Base-by-base conservation (phyloP, 352 stramenopile species). In the Globisporangium yorkense region DNA sequence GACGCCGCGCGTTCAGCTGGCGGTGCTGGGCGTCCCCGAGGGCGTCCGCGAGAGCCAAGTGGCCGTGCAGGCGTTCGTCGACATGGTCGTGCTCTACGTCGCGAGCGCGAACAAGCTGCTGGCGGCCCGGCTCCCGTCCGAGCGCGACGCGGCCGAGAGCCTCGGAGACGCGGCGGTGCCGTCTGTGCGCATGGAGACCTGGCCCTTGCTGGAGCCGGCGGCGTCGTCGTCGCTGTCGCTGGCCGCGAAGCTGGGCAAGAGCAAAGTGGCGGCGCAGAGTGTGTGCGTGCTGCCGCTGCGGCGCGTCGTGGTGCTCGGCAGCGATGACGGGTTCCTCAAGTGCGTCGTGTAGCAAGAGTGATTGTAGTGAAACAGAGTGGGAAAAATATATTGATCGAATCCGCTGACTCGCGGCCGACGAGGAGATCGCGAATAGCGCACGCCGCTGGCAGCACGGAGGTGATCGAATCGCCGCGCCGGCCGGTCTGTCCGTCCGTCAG, bases 261-360 rank as follows among this genome's bases (percentile, higher is more conserved):
- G 75, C 54, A 84, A 82, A 41, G 41, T 74, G 7, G 53, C 68
- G 0, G 57, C 58, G 2, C 70, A 84, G 33, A 73, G 66, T 21
- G 24, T 89, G 5, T 71, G 67, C 0, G 60, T 88, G 49, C 55
- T 92, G 18, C 77, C 82, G 0, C 47, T 92, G 24, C 68, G 82
- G 3, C 82, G 88, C 54, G 57, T 89, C 20, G 33, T 89, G 21
- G 43, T 92, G 44, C 27, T 92, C 3, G 79, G 82, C 16, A 65
- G 71, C 1, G 82, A 92, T 2, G 82, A 92, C 52, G 82, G 82
- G 27, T 80, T 72, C 24, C 62, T 92, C 43, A 75, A 78, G 53
- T 80, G 75, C 54, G 61, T 75, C 29, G 24, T 75, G 4, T 81
- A 67, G 56, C 27, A 51, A 37, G 54, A n/a, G 18, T 6, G 9